A percentile compares a stretch with the other conserved stretches of the same genome.
Conservation (phyloP, 208 protist genomes). For the Crithidia expoeki region DNA sequence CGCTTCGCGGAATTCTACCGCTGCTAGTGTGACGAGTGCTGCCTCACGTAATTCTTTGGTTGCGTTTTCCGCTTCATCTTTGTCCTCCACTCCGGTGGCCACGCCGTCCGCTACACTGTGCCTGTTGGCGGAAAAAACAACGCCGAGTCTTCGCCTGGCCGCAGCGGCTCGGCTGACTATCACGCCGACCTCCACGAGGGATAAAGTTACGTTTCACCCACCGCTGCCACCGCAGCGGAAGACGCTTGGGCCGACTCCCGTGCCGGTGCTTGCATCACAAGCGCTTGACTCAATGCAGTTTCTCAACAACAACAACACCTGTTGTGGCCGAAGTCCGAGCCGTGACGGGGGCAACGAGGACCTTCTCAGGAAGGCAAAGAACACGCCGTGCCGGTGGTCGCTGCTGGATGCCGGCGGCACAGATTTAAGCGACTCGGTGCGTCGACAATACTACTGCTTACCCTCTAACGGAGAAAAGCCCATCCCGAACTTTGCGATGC, state of each 20-base stretch:
- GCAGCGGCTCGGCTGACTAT: background rate
- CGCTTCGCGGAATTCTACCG: background rate
- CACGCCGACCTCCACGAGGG: background rate
- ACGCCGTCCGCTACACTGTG: conserved; percentile 8
- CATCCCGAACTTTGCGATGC: conserved; percentile 4
- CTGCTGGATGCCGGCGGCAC: background rate
- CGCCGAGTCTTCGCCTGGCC: background rate
- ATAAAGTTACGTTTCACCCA: background rate
- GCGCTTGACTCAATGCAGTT: too few species aligned
- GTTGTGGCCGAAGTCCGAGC: background rate
- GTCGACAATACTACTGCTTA: conserved; percentile 11
- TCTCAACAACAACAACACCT: conserved; percentile 1
- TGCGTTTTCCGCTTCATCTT: background rate
- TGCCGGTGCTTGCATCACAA: conserved; percentile 4
- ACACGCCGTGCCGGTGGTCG: background rate
- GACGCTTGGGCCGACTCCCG: background rate
- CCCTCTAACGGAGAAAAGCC: background rate
- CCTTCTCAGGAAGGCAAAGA: background rate
- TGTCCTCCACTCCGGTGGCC: background rate
- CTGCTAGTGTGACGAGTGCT: background rate
- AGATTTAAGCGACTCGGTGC: conserved; percentile 6
- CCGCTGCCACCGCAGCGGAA: conserved; percentile 3
- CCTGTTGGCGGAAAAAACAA: background rate
- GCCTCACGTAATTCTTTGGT: background rate
- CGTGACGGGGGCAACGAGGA: background rate